Evolutionary conservation across 768 basidiomycete genomes (phyloP).

Genomic region (Boletus sp.): DNA sequence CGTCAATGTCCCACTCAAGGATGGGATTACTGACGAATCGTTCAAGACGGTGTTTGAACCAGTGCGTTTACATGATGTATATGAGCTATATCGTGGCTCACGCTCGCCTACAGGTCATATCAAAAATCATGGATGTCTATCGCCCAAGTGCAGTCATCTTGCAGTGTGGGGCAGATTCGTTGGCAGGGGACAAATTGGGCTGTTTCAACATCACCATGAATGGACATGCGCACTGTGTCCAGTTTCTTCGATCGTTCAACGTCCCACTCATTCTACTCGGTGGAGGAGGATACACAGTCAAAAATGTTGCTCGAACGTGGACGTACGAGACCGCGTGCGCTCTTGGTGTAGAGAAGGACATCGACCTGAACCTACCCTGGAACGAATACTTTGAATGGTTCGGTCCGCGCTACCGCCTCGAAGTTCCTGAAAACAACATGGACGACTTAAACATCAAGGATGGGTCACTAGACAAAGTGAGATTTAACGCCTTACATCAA

Average conservation of each 20-base stretch:
- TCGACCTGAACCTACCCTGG: slow-evolving; percentile 79
- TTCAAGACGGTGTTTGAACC: slow-evolving; percentile 91
- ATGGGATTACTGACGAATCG: slow-evolving; percentile 90
- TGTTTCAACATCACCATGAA: slow-evolving; percentile 96
- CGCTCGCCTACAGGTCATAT: slow-evolving; percentile 56
- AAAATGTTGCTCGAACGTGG: slow-evolving; percentile 95
- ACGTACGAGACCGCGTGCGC: slow-evolving; percentile 96
- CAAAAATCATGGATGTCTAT: slow-evolving; percentile 83
- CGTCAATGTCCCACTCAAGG: slow-evolving; percentile 90
- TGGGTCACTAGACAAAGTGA: slow-evolving; percentile 74
- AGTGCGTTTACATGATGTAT: slow-evolving; percentile 42
- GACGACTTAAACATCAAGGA: slow-evolving; percentile 87
- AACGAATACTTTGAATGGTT: slow-evolving; percentile 97
- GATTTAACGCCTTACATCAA: slow-evolving; percentile 59
- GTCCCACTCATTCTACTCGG: slow-evolving; percentile 90
- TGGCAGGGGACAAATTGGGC: slow-evolving; percentile 93
- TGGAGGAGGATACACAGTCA: slow-evolving; percentile 95
- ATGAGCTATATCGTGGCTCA: not conserved
- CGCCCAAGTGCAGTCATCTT: slow-evolving; percentile 85
- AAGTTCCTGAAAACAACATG: slow-evolving; percentile 91
- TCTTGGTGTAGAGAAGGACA: slow-evolving; percentile 77
- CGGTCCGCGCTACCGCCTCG: slow-evolving; percentile 90
- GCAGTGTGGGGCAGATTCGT: slow-evolving; percentile 95
- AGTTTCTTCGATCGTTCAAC: slow-evolving; percentile 78
- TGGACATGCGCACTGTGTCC: slow-evolving; percentile 90